These are phyloP conservation scores for Furcasterigmium sp. DNA, from an alignment of 2,329 filamentous ascomycete genomes.

Conservation along the genomic window DNA sequence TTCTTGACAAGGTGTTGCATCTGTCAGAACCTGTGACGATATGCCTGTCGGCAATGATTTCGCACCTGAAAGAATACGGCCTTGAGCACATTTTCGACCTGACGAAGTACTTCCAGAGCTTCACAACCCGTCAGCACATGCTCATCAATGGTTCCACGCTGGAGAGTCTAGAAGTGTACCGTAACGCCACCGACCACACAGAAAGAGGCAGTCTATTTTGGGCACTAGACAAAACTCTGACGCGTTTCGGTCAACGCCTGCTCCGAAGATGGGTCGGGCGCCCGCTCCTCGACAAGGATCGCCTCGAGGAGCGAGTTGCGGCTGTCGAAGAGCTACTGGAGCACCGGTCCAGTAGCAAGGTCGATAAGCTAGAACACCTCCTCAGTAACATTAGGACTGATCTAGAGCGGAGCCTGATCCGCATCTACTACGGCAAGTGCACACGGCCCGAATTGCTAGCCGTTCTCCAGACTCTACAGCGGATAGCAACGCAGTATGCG, in stretches of 20 bases:
- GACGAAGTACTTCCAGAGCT: constrained; percentile 95
- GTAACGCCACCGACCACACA: constrained; percentile 83
- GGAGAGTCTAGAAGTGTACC: constrained; percentile 90
- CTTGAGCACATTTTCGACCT: constrained; percentile 93
- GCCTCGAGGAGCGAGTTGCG: constrained; percentile 71
- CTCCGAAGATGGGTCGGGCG: constrained; percentile 93
- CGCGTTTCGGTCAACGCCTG: constrained; percentile 80
- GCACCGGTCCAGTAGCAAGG: constrained; percentile 57
- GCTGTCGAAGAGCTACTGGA: constrained; percentile 84
- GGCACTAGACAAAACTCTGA: constrained; percentile 89
- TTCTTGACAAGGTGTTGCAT: constrained; percentile 81
- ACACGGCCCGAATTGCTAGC: constrained; percentile 81
- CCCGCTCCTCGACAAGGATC: constrained; percentile 70
- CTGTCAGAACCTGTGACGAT: constrained; percentile 83
- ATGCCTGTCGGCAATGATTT: constrained; percentile 95
- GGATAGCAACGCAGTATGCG: constrained; percentile 71
- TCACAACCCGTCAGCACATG: constrained; percentile 93
- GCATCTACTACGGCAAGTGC: constrained; percentile 97
- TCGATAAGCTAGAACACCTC: constrained; percentile 70
- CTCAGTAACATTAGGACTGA: constrained; percentile 71
- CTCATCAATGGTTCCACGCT: constrained; percentile 91
- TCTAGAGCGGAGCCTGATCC: constrained; percentile 86
- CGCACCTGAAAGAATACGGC: constrained; percentile 84
- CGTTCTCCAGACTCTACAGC: constrained; percentile 80
- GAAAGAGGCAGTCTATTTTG: constrained; percentile 90